Evolutionary conservation across 1,284 basidiomycete genomes (phyloP).

Genomic region (Ganoderma meredithae): DNA sequence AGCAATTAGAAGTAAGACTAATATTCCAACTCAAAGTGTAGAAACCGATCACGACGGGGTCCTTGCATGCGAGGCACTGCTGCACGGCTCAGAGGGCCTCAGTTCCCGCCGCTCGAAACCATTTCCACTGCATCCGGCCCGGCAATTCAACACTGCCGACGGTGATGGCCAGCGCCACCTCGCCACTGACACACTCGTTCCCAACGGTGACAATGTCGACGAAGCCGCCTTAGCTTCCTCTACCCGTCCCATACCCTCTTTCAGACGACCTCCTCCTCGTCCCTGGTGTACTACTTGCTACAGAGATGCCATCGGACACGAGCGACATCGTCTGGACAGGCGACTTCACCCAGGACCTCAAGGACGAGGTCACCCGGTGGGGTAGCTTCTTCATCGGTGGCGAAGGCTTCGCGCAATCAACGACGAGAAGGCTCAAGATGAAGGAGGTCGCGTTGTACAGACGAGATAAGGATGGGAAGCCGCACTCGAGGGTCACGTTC

Average conservation of each 20-base stretch:
- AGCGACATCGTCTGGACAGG: slow-evolving; percentile 5
- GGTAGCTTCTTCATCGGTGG: neutral
- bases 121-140: neutral
- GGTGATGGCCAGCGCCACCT: neutral
- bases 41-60: neutral
- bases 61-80: neutral
- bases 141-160: slow-evolving; percentile 1
- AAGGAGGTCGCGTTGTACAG: slow-evolving; percentile 17
- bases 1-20: neutral
- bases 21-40: neutral
- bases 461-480: slow-evolving; percentile 21
- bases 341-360: slow-evolving; percentile 6
- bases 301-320: slow-evolving; percentile 2
- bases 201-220: neutral
- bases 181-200: neutral
- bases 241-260: neutral
- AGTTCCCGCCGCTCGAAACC: no score
- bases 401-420: slow-evolving; percentile 10
- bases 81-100: neutral
- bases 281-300: neutral
- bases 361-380: slow-evolving; percentile 1
- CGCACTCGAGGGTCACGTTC: slow-evolving; percentile 12
- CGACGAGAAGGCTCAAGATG: slow-evolving; percentile 4
- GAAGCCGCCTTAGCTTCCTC: neutral
- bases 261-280: neutral